Conservation (phyloP, 139 green algal genomes). For the Asterochloris sp. region DNA sequence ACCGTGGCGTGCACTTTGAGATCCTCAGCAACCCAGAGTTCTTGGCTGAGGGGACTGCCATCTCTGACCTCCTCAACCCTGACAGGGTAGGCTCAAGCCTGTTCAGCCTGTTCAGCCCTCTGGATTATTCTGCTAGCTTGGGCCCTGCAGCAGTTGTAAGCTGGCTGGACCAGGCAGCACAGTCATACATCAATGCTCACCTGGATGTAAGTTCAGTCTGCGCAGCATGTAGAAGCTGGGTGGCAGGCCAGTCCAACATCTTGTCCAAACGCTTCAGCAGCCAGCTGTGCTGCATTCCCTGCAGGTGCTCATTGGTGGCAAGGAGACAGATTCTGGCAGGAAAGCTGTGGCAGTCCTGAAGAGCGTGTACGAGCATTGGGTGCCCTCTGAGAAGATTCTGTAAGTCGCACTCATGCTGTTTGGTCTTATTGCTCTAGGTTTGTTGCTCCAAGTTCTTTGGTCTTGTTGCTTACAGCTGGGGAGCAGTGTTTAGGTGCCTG, state of each 20-base stretch:
- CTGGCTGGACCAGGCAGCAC: neutral
- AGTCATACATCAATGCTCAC: neutral
- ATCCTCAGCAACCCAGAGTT: slow-evolving; percentile 94
- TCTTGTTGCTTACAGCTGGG: too few relatives aligned
- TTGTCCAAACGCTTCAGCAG: too few relatives aligned
- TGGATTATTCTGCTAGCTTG: neutral
- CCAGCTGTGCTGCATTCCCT: slow-evolving; percentile 15
- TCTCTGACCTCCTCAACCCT: slow-evolving; percentile 76
- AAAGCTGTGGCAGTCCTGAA: slow-evolving; percentile 70
- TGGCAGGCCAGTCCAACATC: too few relatives aligned
- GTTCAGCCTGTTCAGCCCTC: neutral
- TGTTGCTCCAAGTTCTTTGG: too few relatives aligned
- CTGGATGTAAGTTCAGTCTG: neutral
- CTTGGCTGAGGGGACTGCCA: slow-evolving; percentile 88
- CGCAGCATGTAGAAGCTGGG: slow-evolving; percentile 1
- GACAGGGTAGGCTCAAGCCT: slow-evolving; percentile 59
- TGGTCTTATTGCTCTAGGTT: too few relatives aligned
- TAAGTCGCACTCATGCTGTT: slow-evolving; percentile 17
- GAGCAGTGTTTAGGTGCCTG: too few relatives aligned
- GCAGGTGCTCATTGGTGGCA: slow-evolving; percentile 81
- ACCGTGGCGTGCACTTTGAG: slow-evolving; percentile 82
- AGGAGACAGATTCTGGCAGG: slow-evolving; percentile 73
- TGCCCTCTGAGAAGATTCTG: slow-evolving; percentile 91
- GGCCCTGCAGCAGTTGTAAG: neutral
- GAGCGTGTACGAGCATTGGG: slow-evolving; percentile 94